A percentile compares a stretch with the other conserved stretches of the same genome.
Evolutionary conservation across 1,284 basidiomycete species (phyloP).

Genomic region (Ustilago curta): DNA sequence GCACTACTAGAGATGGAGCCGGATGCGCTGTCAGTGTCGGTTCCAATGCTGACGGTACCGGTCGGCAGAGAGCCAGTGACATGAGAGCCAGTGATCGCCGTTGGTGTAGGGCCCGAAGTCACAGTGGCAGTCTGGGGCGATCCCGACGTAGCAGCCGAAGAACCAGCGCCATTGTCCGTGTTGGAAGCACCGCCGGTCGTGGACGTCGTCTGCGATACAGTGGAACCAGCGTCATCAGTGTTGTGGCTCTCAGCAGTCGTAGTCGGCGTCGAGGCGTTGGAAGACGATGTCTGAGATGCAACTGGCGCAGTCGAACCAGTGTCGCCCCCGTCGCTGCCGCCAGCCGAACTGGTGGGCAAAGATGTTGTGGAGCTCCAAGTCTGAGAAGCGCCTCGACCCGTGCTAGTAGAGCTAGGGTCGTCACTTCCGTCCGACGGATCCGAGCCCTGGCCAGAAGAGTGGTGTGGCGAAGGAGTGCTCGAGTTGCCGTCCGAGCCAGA

Average conservation of each 20-base stretch:
- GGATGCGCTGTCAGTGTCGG: slow-evolving; percentile 14
- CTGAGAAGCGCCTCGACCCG: not conserved
- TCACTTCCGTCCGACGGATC: not conserved
- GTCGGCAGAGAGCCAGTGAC: slow-evolving; percentile 1
- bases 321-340: not conserved
- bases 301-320: not conserved
- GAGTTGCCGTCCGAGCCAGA: not conserved
- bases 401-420: not conserved
- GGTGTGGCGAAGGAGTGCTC: not conserved
- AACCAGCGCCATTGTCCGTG: slow-evolving; percentile 6
- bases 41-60: not conserved
- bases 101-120: slow-evolving; percentile 15
- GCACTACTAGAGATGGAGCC: slow-evolving; percentile 14
- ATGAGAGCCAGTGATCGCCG: slow-evolving; percentile 5
- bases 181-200: slow-evolving; percentile 2
- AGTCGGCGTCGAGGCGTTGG: not conserved
- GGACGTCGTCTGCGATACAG: slow-evolving; percentile 1
- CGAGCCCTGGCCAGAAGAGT: not conserved
- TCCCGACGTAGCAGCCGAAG: slow-evolving; percentile 6
- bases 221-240: not conserved
- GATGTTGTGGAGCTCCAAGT: slow-evolving; percentile 1
- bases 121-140: slow-evolving; percentile 7
- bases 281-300: not conserved
- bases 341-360: slow-evolving; percentile 1
- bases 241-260: not conserved